Conservation (phyloP, 345 rosid genomes). For the Theobroma cacao region DNA sequence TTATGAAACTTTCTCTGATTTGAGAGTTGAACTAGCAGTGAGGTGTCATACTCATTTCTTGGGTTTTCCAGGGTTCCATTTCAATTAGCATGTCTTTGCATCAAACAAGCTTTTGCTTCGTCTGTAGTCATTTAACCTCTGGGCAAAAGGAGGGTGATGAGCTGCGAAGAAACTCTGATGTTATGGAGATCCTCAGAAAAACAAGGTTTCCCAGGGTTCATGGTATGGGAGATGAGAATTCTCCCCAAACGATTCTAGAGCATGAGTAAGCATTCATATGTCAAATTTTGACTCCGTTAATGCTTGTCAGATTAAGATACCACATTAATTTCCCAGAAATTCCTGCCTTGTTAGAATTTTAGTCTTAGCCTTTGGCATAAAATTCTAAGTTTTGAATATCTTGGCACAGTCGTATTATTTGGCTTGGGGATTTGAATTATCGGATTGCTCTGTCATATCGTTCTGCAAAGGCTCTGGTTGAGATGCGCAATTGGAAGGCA, state of each 20-base stretch:
- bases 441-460: constrained; percentile 88
- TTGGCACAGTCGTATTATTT: constrained; percentile 70
- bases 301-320: background rate
- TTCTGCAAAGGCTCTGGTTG: constrained; percentile 87
- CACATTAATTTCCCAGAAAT: background rate
- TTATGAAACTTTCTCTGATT: constrained; percentile 5
- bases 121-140: constrained; percentile 94
- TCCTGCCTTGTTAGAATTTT: background rate
- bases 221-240: constrained; percentile 54
- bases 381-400: constrained; percentile 7
- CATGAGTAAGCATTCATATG: constrained; percentile 61
- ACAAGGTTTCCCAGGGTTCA: constrained; percentile 90
- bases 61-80: constrained; percentile 81
- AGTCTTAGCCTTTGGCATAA: background rate
- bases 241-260: constrained; percentile 83
- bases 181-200: constrained; percentile 92
- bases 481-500: constrained; percentile 93
- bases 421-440: constrained; percentile 99
- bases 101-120: constrained; percentile 93
- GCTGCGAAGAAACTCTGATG: constrained; percentile 89
- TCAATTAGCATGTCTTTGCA: constrained; percentile 95
- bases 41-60: constrained; percentile 17
- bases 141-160: constrained; percentile 99
- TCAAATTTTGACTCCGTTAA: background rate
- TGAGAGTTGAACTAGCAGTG: constrained; percentile 11